phyloP scores from a whole-genome alignment of 495 filamentous ascomycete species.

The Xylaria flabelliformis region DNA sequence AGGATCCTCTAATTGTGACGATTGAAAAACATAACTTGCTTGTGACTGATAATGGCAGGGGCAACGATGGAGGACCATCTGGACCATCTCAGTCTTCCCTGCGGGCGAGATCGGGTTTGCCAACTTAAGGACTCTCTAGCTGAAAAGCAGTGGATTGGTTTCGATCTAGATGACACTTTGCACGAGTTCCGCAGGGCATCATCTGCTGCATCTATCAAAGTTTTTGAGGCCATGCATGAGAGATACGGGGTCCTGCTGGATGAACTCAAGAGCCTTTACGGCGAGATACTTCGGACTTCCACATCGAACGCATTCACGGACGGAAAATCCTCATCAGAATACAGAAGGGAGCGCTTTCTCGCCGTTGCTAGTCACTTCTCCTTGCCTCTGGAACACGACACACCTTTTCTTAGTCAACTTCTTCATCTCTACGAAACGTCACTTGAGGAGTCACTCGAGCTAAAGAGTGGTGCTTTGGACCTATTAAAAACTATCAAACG shows the following conservation, averaged over 20 bases:
- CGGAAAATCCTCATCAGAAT: conserved; percentile 46
- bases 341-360: conserved; percentile 46
- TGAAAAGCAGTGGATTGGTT: conserved; percentile 47
- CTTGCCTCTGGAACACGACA: not conserved
- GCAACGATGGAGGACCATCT: conserved; percentile 9
- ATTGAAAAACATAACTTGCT: not conserved
- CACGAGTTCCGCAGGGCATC: conserved; percentile 50
- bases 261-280: conserved; percentile 35
- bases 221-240: conserved; percentile 33
- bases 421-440: conserved; percentile 37
- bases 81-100: not conserved
- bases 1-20: too few species aligned
- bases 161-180: conserved; percentile 54
- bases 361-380: conserved; percentile 35
- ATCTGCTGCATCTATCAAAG: conserved; percentile 33
- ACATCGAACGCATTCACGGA: conserved; percentile 48
- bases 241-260: conserved; percentile 29
- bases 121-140: conserved; percentile 8
- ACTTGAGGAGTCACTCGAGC: conserved; percentile 32
- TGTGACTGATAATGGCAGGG: conserved; percentile 20
- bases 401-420: conserved; percentile 31
- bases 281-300: conserved; percentile 36
- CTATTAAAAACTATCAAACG: conserved; percentile 36
- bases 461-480: conserved; percentile 38
- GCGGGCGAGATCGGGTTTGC: not conserved